Evolutionary conservation across 83 land plant genomes (phyloP).

Genomic region (Thuja plicata): DNA sequence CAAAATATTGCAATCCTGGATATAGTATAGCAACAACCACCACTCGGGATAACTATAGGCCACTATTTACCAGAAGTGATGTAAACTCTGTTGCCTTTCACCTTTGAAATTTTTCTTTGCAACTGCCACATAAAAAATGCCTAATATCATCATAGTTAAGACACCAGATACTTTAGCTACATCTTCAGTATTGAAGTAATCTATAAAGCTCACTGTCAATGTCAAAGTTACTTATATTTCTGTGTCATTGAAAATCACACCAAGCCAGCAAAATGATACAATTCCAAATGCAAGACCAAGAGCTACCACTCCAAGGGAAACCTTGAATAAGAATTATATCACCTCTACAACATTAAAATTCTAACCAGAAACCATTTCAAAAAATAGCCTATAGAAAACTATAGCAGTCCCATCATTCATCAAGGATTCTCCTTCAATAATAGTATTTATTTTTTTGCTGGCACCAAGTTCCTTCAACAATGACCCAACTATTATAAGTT

Average conservation of each 20-base stretch:
- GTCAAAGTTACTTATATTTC: constrained; percentile 93
- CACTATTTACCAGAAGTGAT: constrained; percentile 80
- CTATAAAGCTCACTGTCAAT: constrained; percentile 93
- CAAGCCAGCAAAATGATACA: constrained; percentile 84
- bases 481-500: constrained; percentile 99
- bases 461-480: constrained; percentile 96
- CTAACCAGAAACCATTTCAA: constrained; percentile 73
- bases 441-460: constrained; percentile 93
- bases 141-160: constrained; percentile 88
- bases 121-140: constrained; percentile 93
- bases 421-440: constrained; percentile 98
- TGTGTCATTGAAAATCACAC: constrained; percentile 94
- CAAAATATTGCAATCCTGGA: constrained; percentile 78
- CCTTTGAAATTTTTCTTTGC: constrained; percentile 91
- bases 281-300: constrained; percentile 89
- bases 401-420: constrained; percentile 99
- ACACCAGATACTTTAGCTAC: constrained; percentile 88
- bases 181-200: constrained; percentile 83
- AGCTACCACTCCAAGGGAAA: constrained; percentile 93
- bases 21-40: constrained; percentile 68
- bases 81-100: constrained; percentile 86
- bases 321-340: constrained; percentile 61
- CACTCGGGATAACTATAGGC: constrained; percentile 66
- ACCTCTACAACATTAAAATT: constrained; percentile 63
- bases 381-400: constrained; percentile 88